Conservation (phyloP, 2,329 filamentous ascomycete genomes). For the Pseudogymnoascus sp. region DNA sequence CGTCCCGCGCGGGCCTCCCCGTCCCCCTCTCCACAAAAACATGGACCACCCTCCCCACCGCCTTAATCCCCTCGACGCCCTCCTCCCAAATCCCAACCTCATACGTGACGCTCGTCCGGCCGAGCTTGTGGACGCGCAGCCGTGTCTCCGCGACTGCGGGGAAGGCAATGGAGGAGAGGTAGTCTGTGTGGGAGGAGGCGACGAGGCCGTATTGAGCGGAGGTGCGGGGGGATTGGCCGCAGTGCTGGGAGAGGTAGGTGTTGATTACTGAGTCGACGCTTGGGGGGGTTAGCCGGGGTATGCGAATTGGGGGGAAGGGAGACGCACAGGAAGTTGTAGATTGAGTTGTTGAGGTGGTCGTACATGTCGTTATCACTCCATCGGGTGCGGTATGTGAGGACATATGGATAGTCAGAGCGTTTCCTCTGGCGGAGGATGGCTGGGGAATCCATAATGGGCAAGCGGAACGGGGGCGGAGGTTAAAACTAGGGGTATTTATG, state of each 20-base stretch:
- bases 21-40: constrained; percentile 77
- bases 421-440: background rate
- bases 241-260: constrained; percentile 74
- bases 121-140: constrained; percentile 74
- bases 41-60: constrained; percentile 80
- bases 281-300: constrained; percentile 15
- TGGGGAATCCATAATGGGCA: background rate
- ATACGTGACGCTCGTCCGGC: constrained; percentile 80
- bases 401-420: constrained; percentile 68
- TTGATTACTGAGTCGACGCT: constrained; percentile 88
- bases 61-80: constrained; percentile 65
- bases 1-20: constrained; percentile 57
- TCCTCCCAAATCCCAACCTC: constrained; percentile 81
- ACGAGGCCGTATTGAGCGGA: constrained; percentile 74
- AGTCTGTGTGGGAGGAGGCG: constrained; percentile 79
- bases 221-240: constrained; percentile 62
- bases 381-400: constrained; percentile 76
- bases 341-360: constrained; percentile 82
- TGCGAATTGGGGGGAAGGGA: constrained; percentile 3
- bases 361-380: constrained; percentile 48
- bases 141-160: constrained; percentile 76
- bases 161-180: constrained; percentile 73
- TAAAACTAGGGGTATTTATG: background rate
- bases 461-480: background rate
- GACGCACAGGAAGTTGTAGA: constrained; percentile 70